Percentiles rank a stretch among this genome's conserved stretches.
phyloP scores from a whole-genome alignment of 768 basidiomycete species.

The Russula sp. region DNA sequence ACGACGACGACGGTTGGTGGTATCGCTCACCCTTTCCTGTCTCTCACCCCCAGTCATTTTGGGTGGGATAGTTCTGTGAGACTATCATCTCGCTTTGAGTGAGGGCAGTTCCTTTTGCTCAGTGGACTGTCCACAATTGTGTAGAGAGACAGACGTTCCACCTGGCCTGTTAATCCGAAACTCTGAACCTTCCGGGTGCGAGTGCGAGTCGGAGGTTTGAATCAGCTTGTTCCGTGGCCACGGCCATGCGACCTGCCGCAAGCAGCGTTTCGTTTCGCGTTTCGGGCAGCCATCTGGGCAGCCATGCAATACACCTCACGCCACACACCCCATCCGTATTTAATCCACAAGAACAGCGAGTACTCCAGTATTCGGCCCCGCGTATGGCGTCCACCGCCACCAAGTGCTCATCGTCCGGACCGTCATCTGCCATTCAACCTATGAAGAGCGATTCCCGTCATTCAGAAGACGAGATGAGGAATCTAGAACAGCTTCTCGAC shows the following conservation, averaged over 20 bases:
- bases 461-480: conserved; percentile 22
- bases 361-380: background rate
- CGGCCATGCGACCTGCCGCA: background rate
- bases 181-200: background rate
- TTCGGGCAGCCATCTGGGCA: background rate
- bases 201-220: background rate
- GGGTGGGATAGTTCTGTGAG: conserved; percentile 52
- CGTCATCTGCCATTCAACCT: background rate
- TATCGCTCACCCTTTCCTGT: conserved; percentile 43
- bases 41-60: conserved; percentile 47
- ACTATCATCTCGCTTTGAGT: conserved; percentile 33
- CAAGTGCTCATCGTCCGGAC: background rate
- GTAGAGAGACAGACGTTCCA: conserved; percentile 49
- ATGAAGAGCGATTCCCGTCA: conserved; percentile 5
- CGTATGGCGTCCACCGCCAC: background rate
- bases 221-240: background rate
- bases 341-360: background rate
- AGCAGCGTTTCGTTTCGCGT: background rate
- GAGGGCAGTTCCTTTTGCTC: conserved; percentile 15
- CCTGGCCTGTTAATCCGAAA: background rate
- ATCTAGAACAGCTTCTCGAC: conserved; percentile 48
- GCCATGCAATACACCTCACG: background rate
- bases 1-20: conserved; percentile 74
- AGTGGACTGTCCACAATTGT: conserved; percentile 74
- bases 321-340: background rate